Percentiles rank a stretch among this genome's conserved stretches.
Conservation (phyloP, 2,329 filamentous ascomycete species). For the Alternaria consortialis region DNA sequence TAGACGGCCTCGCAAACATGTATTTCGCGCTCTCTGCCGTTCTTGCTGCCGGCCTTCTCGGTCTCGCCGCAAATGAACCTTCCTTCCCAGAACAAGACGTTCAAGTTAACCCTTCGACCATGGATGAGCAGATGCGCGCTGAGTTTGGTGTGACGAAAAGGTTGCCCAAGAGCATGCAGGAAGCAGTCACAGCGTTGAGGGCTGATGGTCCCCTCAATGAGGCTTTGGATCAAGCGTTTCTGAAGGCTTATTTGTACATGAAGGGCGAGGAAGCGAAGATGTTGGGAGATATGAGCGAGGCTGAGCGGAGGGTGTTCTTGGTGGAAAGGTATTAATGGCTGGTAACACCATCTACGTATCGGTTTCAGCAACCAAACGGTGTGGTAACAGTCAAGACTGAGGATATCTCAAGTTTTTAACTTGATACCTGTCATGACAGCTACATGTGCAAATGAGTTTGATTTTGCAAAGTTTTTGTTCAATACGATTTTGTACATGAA, state of each 20-base stretch:
- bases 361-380: not conserved
- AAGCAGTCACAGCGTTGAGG: conserved; percentile 64
- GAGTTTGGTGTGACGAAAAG: conserved; percentile 63
- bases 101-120: conserved; percentile 33
- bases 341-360: not conserved
- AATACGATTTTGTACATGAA: not conserved
- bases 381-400: not conserved
- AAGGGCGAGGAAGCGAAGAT: conserved; percentile 68
- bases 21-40: conserved; percentile 74
- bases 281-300: conserved; percentile 59
- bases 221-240: conserved; percentile 60
- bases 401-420: not conserved
- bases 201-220: conserved; percentile 58
- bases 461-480: not conserved
- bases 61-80: conserved; percentile 56
- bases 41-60: conserved; percentile 66
- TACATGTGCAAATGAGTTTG: not conserved
- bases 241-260: conserved; percentile 65
- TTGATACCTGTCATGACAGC: not conserved
- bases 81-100: conserved; percentile 67
- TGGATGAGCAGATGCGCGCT: conserved; percentile 54
- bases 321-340: conserved; percentile 69
- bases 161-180: conserved; percentile 64
- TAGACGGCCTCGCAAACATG: conserved; percentile 83
- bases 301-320: conserved; percentile 65